These are phyloP conservation scores for Chlamydomonas applanata DNA, from an alignment of 139 green algal species.

Conservation along the genomic window DNA sequence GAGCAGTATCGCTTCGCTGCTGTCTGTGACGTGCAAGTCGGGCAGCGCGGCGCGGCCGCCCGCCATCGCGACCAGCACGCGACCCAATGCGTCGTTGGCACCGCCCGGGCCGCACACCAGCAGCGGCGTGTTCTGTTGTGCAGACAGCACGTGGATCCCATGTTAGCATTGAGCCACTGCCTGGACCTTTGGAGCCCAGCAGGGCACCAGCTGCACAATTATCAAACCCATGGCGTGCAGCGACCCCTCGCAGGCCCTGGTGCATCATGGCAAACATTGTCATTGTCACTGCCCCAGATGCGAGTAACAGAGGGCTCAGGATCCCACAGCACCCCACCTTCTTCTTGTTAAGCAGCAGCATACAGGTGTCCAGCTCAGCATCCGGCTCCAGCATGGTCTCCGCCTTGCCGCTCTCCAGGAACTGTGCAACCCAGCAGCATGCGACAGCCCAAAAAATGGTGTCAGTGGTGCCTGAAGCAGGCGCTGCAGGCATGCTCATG, in stretches of 20 bases:
- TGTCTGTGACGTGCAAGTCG: constrained; percentile 79
- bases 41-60: constrained; percentile 62
- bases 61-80: constrained; percentile 39
- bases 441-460: too few relatives aligned
- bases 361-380: constrained; percentile 68
- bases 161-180: too few relatives aligned
- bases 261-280: background rate
- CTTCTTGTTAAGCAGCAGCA: constrained; percentile 79
- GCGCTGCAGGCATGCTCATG: too few relatives aligned
- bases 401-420: constrained; percentile 51
- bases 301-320: too few relatives aligned
- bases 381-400: constrained; percentile 48
- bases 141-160: background rate
- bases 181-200: too few relatives aligned
- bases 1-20: constrained; percentile 79
- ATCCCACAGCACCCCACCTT: constrained; percentile 11
- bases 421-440: constrained; percentile 15
- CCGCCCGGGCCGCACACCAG: constrained; percentile 38
- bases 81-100: constrained; percentile 32
- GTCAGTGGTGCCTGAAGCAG: too few relatives aligned
- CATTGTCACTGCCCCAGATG: too few relatives aligned
- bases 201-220: too few relatives aligned
- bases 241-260: background rate
- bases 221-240: too few relatives aligned
- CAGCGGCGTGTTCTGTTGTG: constrained; percentile 38